Evolutionary conservation across 192 early-diverging fungal species (phyloP).

Genomic region (Piromyces finnis): DNA sequence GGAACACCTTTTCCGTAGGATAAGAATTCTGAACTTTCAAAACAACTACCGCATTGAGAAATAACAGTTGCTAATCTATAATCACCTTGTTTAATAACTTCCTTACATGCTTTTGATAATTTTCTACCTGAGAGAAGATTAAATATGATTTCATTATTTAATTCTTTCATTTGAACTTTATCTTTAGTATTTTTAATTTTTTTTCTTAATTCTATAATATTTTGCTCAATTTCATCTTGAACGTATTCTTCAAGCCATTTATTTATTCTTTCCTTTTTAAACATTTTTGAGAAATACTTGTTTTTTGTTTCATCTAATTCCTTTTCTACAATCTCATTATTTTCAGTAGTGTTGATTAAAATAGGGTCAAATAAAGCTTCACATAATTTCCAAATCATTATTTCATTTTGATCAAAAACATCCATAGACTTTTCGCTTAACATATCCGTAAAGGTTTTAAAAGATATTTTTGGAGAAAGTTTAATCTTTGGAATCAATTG

Average conservation of each 20-base stretch:
- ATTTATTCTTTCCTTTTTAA: constrained; percentile 33
- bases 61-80: constrained; percentile 60
- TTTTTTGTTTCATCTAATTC: constrained; percentile 1
- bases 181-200: constrained; percentile 7
- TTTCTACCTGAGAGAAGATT: constrained; percentile 33
- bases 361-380: constrained; percentile 31
- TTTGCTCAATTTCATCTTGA: constrained; percentile 15
- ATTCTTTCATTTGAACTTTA: constrained; percentile 1
- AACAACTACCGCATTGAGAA: constrained; percentile 40
- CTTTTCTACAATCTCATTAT: not conserved
- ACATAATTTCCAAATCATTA: constrained; percentile 26
- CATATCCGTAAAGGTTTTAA: constrained; percentile 5
- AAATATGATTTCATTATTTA: constrained; percentile 18
- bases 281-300: constrained; percentile 10
- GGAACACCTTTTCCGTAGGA: constrained; percentile 17
- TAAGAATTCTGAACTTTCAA: not conserved
- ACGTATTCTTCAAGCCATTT: constrained; percentile 46
- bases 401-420: constrained; percentile 8
- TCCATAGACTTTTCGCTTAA: constrained; percentile 11
- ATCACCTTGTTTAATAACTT: constrained; percentile 41
- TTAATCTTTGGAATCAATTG: not conserved
- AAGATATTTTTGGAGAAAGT: constrained; percentile 1
- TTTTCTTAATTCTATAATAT: constrained; percentile 4
- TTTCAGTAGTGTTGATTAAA: not conserved
- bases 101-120: constrained; percentile 40